These are phyloP conservation scores for Lanmaoa pseudosensibilis DNA, from an alignment of 768 basidiomycete species.

Conservation along the genomic window DNA sequence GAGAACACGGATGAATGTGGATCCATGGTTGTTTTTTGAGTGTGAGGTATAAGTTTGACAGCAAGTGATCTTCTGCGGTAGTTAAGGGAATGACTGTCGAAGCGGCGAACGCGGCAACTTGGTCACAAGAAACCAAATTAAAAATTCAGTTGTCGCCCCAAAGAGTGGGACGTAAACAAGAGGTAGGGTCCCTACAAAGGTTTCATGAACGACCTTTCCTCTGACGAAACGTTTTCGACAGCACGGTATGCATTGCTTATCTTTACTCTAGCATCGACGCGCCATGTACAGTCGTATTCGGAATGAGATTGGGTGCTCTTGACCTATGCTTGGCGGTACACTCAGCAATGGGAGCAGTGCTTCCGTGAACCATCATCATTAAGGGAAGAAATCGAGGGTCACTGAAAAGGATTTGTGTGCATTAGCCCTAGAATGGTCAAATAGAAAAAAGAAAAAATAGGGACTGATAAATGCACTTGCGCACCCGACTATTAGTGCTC, in stretches of 20 bases:
- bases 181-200: not conserved
- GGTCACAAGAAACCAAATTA: not conserved
- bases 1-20: not conserved
- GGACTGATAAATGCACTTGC: not conserved
- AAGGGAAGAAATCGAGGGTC: not conserved
- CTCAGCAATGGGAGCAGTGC: not conserved
- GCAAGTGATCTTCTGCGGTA: not conserved
- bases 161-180: not conserved
- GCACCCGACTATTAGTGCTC: not conserved
- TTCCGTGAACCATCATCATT: not conserved
- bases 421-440: not conserved
- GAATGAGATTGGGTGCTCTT: constrained; percentile 4
- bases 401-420: not conserved
- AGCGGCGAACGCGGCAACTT: not conserved
- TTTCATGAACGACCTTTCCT: constrained; percentile 18
- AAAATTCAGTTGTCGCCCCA: not conserved
- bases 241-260: constrained; percentile 1
- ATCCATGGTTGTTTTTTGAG: not conserved
- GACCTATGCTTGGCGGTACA: not conserved
- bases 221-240: not conserved
- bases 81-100: not conserved
- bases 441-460: not conserved
- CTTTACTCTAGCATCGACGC: constrained; percentile 8
- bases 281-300: not conserved
- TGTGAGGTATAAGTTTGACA: too few species aligned